Evolutionary conservation across 345 rosid genomes (phyloP).

Genomic region (Clarkia xantiana): DNA sequence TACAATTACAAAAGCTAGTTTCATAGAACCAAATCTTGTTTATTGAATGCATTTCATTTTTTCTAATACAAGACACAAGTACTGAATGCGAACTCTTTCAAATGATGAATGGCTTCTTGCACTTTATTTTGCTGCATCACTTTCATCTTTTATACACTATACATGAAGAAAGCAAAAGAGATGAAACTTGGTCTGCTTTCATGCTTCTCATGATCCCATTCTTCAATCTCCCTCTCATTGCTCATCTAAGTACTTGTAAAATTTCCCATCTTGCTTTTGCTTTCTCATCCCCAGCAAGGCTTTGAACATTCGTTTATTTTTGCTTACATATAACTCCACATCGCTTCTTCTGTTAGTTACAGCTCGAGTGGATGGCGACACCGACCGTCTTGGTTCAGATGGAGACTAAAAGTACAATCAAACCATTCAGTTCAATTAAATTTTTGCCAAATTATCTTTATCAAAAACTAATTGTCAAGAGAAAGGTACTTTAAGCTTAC

Average conservation of each 20-base stretch:
- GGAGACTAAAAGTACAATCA: constrained; percentile 20
- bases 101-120: too few species aligned
- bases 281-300: constrained; percentile 60
- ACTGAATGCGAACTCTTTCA: not conserved
- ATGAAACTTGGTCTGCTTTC: too few species aligned
- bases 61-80: not conserved
- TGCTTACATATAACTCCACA: constrained; percentile 23
- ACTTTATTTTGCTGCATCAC: too few species aligned
- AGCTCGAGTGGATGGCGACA: constrained; percentile 19
- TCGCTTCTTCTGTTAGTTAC: constrained; percentile 23
- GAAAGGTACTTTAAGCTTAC: constrained; percentile 14
- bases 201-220: not conserved
- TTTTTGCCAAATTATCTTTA: not conserved
- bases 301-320: constrained; percentile 43
- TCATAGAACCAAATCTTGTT: too few species aligned
- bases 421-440: not conserved
- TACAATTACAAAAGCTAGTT: too few species aligned
- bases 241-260: constrained; percentile 21
- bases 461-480: not conserved
- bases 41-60: not conserved
- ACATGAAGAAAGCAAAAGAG: too few species aligned
- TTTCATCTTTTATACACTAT: too few species aligned
- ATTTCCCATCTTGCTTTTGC: constrained; percentile 22
- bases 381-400: constrained; percentile 33
- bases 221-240: constrained; percentile 10